A percentile compares a stretch with the other conserved stretches of the same genome.
phyloP scores from a whole-genome alignment of 2,329 filamentous ascomycete species.

The Lachnellula hyalina region DNA sequence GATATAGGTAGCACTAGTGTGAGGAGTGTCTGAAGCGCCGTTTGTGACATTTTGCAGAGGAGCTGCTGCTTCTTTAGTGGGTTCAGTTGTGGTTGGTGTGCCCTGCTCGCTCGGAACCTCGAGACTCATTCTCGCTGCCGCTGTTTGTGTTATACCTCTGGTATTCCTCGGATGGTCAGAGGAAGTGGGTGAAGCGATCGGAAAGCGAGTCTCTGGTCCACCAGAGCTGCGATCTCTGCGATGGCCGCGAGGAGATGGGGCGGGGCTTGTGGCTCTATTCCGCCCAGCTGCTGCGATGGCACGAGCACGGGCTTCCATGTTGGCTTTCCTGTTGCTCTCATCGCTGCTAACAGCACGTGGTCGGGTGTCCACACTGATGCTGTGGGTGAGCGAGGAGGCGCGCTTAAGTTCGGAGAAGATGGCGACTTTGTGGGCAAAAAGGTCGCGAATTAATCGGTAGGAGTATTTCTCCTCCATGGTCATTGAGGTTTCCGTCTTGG shows the following conservation, averaged over 20 bases:
- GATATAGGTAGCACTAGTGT: constrained; percentile 29
- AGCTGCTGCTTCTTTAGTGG: constrained; percentile 15
- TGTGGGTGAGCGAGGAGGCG: constrained; percentile 65
- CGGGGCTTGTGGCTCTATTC: constrained; percentile 70
- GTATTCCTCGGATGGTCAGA: constrained; percentile 36
- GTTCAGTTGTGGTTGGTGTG: constrained; percentile 16
- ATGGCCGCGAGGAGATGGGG: constrained; percentile 56
- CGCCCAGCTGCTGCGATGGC: constrained; percentile 56
- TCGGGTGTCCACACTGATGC: constrained; percentile 52
- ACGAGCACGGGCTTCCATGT: constrained; percentile 89
- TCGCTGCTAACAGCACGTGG: constrained; percentile 89
- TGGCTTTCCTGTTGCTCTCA: constrained; percentile 87
- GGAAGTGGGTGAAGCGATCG: constrained; percentile 62
- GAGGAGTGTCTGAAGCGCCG: constrained; percentile 15
- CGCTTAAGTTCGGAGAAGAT: constrained; percentile 97
- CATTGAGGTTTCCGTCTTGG: constrained; percentile 78
- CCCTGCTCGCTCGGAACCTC: constrained; percentile 59
- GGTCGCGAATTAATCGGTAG: constrained; percentile 82
- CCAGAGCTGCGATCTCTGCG: constrained; percentile 75
- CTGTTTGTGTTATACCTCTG: constrained; percentile 28
- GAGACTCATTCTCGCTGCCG: constrained; percentile 56
- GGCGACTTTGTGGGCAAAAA: constrained; percentile 88
- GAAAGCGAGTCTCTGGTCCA: constrained; percentile 74
- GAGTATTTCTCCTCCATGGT: constrained; percentile 95
- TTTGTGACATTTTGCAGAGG: constrained; percentile 8